Conservation (phyloP, 768 basidiomycete species). For the Vararia minispora region DNA sequence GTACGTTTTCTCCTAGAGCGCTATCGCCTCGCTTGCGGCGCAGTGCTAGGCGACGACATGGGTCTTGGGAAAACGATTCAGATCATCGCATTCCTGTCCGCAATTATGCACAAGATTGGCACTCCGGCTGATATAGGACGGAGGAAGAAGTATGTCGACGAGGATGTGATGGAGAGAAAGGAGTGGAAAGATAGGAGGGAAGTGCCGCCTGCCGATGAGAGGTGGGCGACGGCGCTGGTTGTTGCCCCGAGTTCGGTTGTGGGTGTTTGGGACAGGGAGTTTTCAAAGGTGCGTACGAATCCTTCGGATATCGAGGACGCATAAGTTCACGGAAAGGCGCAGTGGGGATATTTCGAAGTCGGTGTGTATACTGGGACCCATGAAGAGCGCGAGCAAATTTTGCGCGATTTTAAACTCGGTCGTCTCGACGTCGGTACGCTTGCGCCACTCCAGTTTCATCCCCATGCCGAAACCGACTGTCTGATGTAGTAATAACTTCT, state of each 20-base stretch:
- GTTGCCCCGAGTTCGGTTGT: slow-evolving; percentile 80
- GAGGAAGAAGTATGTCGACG: slow-evolving; percentile 54
- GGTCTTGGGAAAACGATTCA: slow-evolving; percentile 95
- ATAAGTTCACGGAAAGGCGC: not conserved
- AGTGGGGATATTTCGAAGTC: slow-evolving; percentile 96
- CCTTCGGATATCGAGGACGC: not conserved
- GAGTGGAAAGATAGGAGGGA: slow-evolving; percentile 41
- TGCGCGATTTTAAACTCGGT: slow-evolving; percentile 70
- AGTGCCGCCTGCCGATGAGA: slow-evolving; percentile 54
- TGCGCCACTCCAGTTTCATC: not conserved
- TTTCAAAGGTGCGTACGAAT: slow-evolving; percentile 48
- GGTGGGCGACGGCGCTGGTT: slow-evolving; percentile 84
- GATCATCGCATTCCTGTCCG: slow-evolving; percentile 79
- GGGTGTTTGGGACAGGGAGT: slow-evolving; percentile 84
- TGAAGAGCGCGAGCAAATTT: slow-evolving; percentile 41
- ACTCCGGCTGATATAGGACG: slow-evolving; percentile 51
- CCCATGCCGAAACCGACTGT: not conserved
- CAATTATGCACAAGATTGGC: slow-evolving; percentile 82
- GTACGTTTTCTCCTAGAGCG: slow-evolving; percentile 69
- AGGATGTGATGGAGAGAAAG: slow-evolving; percentile 46
- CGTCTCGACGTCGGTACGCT: slow-evolving; percentile 72
- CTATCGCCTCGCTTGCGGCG: slow-evolving; percentile 60
- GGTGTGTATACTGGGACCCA: slow-evolving; percentile 51
- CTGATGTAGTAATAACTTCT: slow-evolving; percentile 58
- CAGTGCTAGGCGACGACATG: slow-evolving; percentile 94